Evolutionary conservation across 768 basidiomycete species (phyloP).

Genomic region (Leccinum subgranulosum): DNA sequence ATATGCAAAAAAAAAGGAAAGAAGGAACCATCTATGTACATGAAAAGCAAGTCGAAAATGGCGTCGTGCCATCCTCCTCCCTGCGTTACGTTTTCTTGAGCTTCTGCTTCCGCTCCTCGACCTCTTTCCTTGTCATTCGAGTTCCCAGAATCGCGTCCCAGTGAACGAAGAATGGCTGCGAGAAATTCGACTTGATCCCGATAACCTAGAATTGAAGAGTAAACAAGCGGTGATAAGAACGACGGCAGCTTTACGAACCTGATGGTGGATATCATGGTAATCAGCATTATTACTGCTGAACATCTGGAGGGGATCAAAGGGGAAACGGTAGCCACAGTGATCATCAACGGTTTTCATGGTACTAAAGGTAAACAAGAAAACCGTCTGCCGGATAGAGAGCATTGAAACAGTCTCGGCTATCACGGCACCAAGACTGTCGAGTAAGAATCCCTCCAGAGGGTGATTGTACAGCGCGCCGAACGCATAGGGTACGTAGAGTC

Average conservation of each 20-base stretch:
- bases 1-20: conserved; percentile 3
- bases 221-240: background rate
- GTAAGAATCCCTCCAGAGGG: conserved; percentile 87
- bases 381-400: conserved; percentile 80
- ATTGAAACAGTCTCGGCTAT: conserved; percentile 67
- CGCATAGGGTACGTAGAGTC: conserved; percentile 95
- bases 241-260: conserved; percentile 44
- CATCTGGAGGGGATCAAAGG: conserved; percentile 89
- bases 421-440: conserved; percentile 80
- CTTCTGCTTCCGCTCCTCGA: conserved; percentile 49
- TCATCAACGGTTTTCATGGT: conserved; percentile 94
- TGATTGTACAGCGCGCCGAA: conserved; percentile 98
- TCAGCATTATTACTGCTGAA: conserved; percentile 88
- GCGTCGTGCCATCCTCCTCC: background rate
- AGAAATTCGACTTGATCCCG: conserved; percentile 94
- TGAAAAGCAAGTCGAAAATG: background rate
- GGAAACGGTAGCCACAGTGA: conserved; percentile 87
- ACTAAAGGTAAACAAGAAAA: conserved; percentile 77
- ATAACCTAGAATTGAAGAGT: conserved; percentile 30
- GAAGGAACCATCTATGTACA: background rate
- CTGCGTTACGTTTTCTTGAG: conserved; percentile 18
- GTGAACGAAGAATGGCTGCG: conserved; percentile 94
- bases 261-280: conserved; percentile 98
- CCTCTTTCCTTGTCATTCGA: conserved; percentile 69
- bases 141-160: conserved; percentile 90